Percentiles rank a stretch among this genome's conserved stretches.
These are phyloP conservation scores for Primulina eburnea DNA, from an alignment of 257 asterid genomes.

Conservation along the genomic window DNA sequence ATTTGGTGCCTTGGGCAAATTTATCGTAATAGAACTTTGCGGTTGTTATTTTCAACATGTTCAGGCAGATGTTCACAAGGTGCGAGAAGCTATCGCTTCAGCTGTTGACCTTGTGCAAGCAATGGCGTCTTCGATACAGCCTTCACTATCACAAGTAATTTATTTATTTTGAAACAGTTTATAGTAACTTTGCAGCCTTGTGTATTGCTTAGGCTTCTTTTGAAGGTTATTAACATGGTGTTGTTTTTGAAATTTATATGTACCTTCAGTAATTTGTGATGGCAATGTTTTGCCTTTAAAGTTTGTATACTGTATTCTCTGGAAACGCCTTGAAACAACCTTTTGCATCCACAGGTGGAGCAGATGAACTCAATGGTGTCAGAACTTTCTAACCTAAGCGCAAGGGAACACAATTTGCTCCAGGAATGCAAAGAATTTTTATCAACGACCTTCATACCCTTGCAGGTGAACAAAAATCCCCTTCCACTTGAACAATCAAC, in stretches of 20 bases:
- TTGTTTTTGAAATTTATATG: no score
- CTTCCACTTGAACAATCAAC: neutral
- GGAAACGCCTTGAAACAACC: neutral
- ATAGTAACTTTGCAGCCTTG: neutral
- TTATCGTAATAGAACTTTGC: slow-evolving; percentile 14
- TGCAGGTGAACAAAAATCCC: slow-evolving; percentile 46
- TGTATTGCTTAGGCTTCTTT: slow-evolving; percentile 6
- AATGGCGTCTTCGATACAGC: slow-evolving; percentile 64
- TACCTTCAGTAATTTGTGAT: neutral
- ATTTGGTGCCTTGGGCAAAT: neutral
- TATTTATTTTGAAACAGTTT: slow-evolving; percentile 11
- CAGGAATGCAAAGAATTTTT: slow-evolving; percentile 56
- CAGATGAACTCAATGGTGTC: slow-evolving; percentile 43
- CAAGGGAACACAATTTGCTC: slow-evolving; percentile 50
- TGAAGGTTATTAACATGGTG: neutral
- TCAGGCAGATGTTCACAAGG: slow-evolving; percentile 65
- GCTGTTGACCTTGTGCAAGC: slow-evolving; percentile 83
- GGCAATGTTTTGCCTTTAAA: neutral
- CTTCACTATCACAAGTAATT: slow-evolving; percentile 57
- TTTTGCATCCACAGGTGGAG: slow-evolving; percentile 52
- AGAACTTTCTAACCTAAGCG: slow-evolving; percentile 51
- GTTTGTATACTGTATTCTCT: neutral
- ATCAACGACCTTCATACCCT: slow-evolving; percentile 47
- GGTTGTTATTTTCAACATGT: slow-evolving; percentile 16
- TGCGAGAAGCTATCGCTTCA: slow-evolving; percentile 65